Evolutionary conservation across 441 rosid species (phyloP).

Genomic region (Syzygium malaccense): DNA sequence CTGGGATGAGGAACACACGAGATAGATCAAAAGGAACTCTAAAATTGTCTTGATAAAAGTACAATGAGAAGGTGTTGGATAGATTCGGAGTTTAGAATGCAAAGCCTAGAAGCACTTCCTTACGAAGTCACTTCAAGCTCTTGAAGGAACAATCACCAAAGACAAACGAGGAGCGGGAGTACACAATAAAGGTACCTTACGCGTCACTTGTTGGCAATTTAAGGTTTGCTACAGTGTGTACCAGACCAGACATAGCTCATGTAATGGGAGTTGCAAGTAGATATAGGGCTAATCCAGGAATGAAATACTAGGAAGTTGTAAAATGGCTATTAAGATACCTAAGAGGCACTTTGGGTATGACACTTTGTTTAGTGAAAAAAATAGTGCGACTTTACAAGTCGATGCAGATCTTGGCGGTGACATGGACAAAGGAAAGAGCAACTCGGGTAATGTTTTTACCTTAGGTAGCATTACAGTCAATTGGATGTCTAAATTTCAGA

Average conservation of each 20-base stretch:
- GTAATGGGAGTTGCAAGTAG: too few relatives aligned
- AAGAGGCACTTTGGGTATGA: not conserved
- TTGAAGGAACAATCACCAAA: not conserved
- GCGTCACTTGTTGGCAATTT: not conserved
- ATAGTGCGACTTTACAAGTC: accelerated
- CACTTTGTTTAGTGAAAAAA: not conserved
- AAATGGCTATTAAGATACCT: not conserved
- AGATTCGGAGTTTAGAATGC: accelerated
- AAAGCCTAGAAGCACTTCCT: not conserved
- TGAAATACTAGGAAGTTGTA: not conserved
- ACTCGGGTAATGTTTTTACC: not conserved
- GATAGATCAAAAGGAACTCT: not conserved
- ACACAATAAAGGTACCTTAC: not conserved
- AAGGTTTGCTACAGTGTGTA: not conserved
- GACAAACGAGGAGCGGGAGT: not conserved
- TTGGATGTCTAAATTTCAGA: accelerated
- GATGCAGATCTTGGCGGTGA: accelerated
- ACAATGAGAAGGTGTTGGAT: accelerated
- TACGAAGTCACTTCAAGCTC: not conserved
- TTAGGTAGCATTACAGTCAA: not conserved
- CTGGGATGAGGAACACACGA: not conserved
- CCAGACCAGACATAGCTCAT: too few relatives aligned
- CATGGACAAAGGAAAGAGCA: not conserved
- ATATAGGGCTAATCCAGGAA: too few relatives aligned
- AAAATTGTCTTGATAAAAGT: not conserved